phyloP scores from a whole-genome alignment of 306 rosid genomes.

The Acacia acuminata region DNA sequence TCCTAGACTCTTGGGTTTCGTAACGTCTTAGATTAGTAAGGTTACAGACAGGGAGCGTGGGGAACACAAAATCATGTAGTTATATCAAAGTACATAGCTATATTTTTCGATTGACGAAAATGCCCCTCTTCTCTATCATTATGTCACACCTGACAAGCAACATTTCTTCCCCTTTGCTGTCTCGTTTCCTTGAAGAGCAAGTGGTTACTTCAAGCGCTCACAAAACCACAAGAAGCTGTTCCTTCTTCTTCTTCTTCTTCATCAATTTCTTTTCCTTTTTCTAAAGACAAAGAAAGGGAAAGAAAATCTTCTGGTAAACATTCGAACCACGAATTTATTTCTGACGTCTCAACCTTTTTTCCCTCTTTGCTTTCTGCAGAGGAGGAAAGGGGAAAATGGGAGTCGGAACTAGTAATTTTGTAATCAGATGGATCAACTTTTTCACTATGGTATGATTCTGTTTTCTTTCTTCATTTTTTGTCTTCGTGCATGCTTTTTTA shows the following conservation, averaged over 20 bases:
- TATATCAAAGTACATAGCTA: too few species aligned
- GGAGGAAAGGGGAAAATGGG: constrained; percentile 50
- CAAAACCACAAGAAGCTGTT: constrained; percentile 32
- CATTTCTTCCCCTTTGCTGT: not conserved
- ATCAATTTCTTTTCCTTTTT: not conserved
- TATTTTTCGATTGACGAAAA: constrained; percentile 12
- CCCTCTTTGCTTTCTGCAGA: not conserved
- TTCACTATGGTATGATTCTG: constrained; percentile 71
- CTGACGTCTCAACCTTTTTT: constrained; percentile 18
- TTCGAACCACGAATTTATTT: constrained; percentile 12
- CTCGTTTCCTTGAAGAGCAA: constrained; percentile 30
- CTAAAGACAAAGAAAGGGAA: not conserved
- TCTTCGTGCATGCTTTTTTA: not conserved
- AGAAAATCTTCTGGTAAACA: not conserved
- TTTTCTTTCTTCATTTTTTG: not conserved
- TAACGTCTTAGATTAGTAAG: constrained; percentile 12
- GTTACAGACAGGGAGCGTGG: too few species aligned
- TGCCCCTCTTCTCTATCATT: constrained; percentile 11
- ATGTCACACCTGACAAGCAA: constrained; percentile 6
- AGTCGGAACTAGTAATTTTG: constrained; percentile 87
- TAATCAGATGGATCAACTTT: constrained; percentile 92
- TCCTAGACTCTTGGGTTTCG: constrained; percentile 26
- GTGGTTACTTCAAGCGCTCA: constrained; percentile 30
- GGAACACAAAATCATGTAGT: constrained; percentile 32
- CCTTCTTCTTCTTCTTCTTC: not conserved